Percentiles rank a stretch among this genome's conserved stretches.
Conservation (phyloP, 2,329 filamentous ascomycete genomes). For the Exophiala calicioides region DNA sequence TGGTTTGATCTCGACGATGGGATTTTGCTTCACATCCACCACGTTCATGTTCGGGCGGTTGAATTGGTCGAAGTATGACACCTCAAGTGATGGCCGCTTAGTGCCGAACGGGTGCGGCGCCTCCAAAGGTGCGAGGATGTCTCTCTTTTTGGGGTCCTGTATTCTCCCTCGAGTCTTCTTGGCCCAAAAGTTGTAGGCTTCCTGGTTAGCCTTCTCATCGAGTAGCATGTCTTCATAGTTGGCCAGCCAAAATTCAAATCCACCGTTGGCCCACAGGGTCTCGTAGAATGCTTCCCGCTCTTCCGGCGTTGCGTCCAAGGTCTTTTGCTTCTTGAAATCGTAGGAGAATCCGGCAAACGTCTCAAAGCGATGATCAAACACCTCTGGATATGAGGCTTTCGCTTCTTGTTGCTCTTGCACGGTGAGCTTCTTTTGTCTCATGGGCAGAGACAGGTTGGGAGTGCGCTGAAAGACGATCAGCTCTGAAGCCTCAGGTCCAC, state of each 20-base stretch:
- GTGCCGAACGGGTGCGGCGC: conserved; percentile 58
- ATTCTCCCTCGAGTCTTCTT: conserved; percentile 55
- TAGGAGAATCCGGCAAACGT: conserved; percentile 62
- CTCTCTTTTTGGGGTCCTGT: conserved; percentile 50
- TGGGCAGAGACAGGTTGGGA: conserved; percentile 65
- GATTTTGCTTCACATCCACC: conserved; percentile 45
- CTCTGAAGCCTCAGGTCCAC: conserved; percentile 53
- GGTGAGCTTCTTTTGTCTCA: conserved; percentile 54
- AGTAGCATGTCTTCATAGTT: conserved; percentile 56
- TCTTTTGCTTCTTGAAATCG: conserved; percentile 51
- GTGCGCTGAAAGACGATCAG: conserved; percentile 62
- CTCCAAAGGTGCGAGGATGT: conserved; percentile 56
- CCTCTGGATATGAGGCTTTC: conserved; percentile 47
- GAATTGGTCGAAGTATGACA: conserved; percentile 54
- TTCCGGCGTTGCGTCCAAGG: conserved; percentile 20
- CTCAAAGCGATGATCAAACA: conserved; percentile 55
- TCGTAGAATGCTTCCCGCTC: conserved; percentile 50
- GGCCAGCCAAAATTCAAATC: conserved; percentile 55
- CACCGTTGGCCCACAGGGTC: conserved; percentile 52
- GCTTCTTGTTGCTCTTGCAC: conserved; percentile 55
- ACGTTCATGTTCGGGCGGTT: conserved; percentile 51
- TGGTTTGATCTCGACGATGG: conserved; percentile 27
- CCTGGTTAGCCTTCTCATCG: conserved; percentile 52
- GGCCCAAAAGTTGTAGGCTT: conserved; percentile 58
- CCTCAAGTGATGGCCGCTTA: conserved; percentile 53